phyloP scores from a whole-genome alignment of 352 stramenopile species.

The Phytopythium vexans region DNA sequence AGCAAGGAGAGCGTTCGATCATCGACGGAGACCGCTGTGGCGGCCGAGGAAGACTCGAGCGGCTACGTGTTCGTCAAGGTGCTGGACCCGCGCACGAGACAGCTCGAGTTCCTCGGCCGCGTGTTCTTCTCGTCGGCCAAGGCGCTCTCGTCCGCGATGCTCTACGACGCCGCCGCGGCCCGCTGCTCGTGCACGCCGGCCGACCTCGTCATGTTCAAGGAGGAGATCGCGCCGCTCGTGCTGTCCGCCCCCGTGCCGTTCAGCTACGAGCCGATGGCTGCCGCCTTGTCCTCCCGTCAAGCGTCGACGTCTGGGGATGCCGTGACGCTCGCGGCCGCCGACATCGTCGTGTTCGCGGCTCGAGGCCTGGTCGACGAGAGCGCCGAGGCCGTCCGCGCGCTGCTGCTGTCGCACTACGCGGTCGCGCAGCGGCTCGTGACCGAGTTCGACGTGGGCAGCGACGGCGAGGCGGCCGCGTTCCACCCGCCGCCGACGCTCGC shows the following conservation, averaged over 20 bases:
- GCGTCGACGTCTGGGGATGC: slow-evolving; percentile 11
- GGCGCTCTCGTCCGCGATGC: slow-evolving; percentile 22
- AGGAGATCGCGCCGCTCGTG: slow-evolving; percentile 70
- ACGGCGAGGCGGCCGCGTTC: background rate
- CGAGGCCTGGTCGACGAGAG: slow-evolving; percentile 17
- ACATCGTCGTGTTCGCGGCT: slow-evolving; percentile 65
- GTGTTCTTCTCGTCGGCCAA: slow-evolving; percentile 20
- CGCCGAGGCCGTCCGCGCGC: slow-evolving; percentile 13
- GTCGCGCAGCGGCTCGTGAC: slow-evolving; percentile 32
- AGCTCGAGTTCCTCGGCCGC: slow-evolving; percentile 44
- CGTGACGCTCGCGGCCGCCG: slow-evolving; percentile 32
- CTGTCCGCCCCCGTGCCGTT: slow-evolving; percentile 45
- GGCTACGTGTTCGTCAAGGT: slow-evolving; percentile 71
- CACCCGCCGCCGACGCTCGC: slow-evolving; percentile 41
- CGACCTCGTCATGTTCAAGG: slow-evolving; percentile 63
- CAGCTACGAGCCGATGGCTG: slow-evolving; percentile 10
- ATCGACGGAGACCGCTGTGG: background rate
- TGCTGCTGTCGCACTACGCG: slow-evolving; percentile 41
- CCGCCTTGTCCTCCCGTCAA: too few relatives aligned
- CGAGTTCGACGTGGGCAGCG: background rate
- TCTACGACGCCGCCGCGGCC: slow-evolving; percentile 50
- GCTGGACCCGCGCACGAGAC: slow-evolving; percentile 32
- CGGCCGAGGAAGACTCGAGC: slow-evolving; percentile 1
- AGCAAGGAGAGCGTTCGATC: slow-evolving; percentile 1
- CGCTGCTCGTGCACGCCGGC: slow-evolving; percentile 33